Base-by-base conservation (phyloP, 768 basidiomycete species). In the Mycena belliarum region DNA sequence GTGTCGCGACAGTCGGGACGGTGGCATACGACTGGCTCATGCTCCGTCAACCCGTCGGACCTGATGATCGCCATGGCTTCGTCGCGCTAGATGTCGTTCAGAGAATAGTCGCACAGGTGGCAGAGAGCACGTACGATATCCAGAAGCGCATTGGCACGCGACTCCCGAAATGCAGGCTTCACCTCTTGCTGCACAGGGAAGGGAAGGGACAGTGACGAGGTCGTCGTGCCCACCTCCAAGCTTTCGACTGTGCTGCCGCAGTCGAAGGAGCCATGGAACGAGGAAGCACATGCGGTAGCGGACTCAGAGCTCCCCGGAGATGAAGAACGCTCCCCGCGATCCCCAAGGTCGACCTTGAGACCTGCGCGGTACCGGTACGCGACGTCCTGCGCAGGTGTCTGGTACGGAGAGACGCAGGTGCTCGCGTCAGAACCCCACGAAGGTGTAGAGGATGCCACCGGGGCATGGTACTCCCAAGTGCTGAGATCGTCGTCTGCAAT, bases 341-440 rank as follows among this genome's bases (percentile, higher is more conserved):
- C 42, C 12, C 54, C 52, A 9, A 65, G 40, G 26, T 67, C 63
- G 8, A 70, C 42, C 21, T 69, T 63, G 57, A 75, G 65, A 24
- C 74, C 73, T 21, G 75, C 71, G 44, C 77, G 75, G 57, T 76
- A 79, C 12, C 69, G 70, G 49, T 63, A 59, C 23, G 64, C 73
- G 21, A 79, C 73, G 45, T 75, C 69, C 57, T 78, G 75, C 15
- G 79, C 76, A 24, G 77, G 71, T n/a, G 70, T 77, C 49, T 68
- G 70, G 38, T 57, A 66, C 4, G 66, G 43, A 21, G 67, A 63
- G 33, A 59, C 64, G 47, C 63, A 66, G 45, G 69, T 69, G 28
- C 54, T 64, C 20, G 59, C 61, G 52, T 69, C 71, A 11, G 68
- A 68, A 53, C 54, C 54, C 33, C 66, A 57, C 18, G 69, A 66